These are phyloP conservation scores for Diaporthe longicolla DNA, from an alignment of 2,329 filamentous ascomycete species.

Conservation along the genomic window DNA sequence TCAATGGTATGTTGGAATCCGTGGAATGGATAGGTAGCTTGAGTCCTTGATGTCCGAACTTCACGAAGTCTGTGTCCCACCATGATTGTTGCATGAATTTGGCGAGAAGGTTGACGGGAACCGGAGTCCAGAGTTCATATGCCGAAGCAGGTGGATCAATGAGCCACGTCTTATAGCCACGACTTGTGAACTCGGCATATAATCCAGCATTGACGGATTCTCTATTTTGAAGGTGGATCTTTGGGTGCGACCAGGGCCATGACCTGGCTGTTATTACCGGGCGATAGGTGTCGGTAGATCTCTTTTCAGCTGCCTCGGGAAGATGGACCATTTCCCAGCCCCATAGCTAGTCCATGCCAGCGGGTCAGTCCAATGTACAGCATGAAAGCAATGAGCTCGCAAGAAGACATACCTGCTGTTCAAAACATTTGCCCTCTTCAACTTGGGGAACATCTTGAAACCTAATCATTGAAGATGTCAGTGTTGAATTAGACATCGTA, in stretches of 20 bases:
- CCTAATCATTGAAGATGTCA: background rate
- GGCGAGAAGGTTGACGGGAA: background rate
- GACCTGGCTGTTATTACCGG: background rate
- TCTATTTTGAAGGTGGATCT: background rate
- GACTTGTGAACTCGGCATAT: background rate
- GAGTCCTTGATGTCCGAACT: constrained; percentile 8
- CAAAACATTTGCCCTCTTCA: constrained; percentile 12
- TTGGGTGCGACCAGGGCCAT: constrained; percentile 15
- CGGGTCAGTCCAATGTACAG: background rate
- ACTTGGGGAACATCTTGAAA: background rate
- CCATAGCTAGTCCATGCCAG: background rate
- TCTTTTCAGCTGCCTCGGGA: background rate
- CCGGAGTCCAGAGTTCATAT: background rate
- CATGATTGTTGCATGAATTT: constrained; percentile 17
- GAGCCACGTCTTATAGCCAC: background rate
- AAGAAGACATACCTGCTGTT: constrained; percentile 3
- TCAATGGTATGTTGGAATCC: background rate
- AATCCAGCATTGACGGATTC: background rate
- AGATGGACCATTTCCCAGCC: background rate
- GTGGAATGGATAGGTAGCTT: constrained; percentile 6
- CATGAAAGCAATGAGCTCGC: background rate
- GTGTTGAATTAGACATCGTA: background rate
- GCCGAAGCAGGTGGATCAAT: background rate
- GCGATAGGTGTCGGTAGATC: background rate
- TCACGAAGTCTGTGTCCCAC: background rate